Evolutionary conservation across 1,284 basidiomycete genomes (phyloP), one percentile per base, ranked within the genome.

Genomic region (Cryptococcus wingfieldii): DNA sequence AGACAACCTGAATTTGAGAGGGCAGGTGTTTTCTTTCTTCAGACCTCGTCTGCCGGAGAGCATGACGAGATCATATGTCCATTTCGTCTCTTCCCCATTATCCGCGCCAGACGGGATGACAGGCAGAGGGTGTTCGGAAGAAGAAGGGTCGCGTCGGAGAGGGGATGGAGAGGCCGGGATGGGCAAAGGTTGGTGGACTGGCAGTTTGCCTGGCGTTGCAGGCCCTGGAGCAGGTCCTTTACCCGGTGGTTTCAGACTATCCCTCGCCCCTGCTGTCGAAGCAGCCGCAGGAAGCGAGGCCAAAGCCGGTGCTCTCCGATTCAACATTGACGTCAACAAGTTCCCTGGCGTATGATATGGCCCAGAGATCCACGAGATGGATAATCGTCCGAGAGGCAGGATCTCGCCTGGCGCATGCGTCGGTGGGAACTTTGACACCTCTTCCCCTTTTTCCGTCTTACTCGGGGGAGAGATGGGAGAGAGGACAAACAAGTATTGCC

Each of bases 401-500:
- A 86, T 79, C 28, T 81, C 82, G 3, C 90, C 90, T 0, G 88
- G 84, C 1, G 80, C 66, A 66, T 83, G 81, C 3, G 72, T 64
- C 0, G 81, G 70, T 12, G 84, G 83, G 52, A 84, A 82, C 0
- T 80, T 61, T 0, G 83, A 72, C 25, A 54, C 38, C 59, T 43
- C 60, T 50, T 9, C 12, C 5, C 34, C 31, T 19, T 50, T 16
- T 12, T 16, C 16, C 34, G 42, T 27, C 38, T 51, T 27, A 45
- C 34, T 12, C 43, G 2, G 67, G 56, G 34, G 77, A 13, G 47
- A 5, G 8, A 25, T 80, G 0, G 88, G 87, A 0, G 78, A 81
- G 19, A 93, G 80, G 51, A 89, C 83, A 69, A 90, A 94, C 46
- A 93, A 82, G 65, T 90, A 90, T 70, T 93, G 90, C 38, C 88